These are phyloP conservation scores for Stygiomarasmius scandens DNA, from an alignment of 1,284 basidiomycete species.

Conservation along the genomic window DNA sequence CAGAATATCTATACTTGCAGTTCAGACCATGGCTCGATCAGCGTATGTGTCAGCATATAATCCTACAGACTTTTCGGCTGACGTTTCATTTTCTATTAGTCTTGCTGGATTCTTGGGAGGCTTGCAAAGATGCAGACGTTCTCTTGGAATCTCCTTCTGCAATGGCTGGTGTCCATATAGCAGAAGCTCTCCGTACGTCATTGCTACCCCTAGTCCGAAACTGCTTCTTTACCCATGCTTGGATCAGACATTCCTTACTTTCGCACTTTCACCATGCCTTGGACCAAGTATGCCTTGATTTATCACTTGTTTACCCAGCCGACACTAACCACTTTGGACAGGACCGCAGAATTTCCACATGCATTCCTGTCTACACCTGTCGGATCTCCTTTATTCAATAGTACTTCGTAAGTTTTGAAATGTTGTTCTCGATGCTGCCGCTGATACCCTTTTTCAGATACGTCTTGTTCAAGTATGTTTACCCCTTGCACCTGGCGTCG, in stretches of 20 bases:
- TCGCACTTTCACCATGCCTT: slow-evolving; percentile 79
- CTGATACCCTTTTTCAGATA: slow-evolving; percentile 34
- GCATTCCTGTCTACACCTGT: slow-evolving; percentile 61
- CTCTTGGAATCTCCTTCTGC: slow-evolving; percentile 76
- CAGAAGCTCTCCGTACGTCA: slow-evolving; percentile 69
- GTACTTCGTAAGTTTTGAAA: slow-evolving; percentile 45
- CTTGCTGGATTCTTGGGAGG: slow-evolving; percentile 69
- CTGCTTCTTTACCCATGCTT: too few relatives aligned
- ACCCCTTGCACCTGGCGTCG: too few relatives aligned
- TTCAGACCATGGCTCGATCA: slow-evolving; percentile 82
- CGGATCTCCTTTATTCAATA: slow-evolving; percentile 54
- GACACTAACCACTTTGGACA: slow-evolving; percentile 19
- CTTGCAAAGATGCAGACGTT: slow-evolving; percentile 74
- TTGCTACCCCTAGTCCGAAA: slow-evolving; percentile 12
- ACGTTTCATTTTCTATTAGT: slow-evolving; percentile 38
- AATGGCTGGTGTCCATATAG: slow-evolving; percentile 83
- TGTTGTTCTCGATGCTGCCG: neutral
- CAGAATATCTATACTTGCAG: slow-evolving; percentile 24
- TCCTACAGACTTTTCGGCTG: neutral
- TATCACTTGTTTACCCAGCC: too few relatives aligned
- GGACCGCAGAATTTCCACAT: slow-evolving; percentile 69
- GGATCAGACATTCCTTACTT: slow-evolving; percentile 68
- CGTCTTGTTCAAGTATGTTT: slow-evolving; percentile 58
- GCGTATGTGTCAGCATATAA: slow-evolving; percentile 37
- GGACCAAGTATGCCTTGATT: slow-evolving; percentile 43